Evolutionary conservation across 1,284 basidiomycete genomes (phyloP).

Genomic region (Earliella scabrosa): DNA sequence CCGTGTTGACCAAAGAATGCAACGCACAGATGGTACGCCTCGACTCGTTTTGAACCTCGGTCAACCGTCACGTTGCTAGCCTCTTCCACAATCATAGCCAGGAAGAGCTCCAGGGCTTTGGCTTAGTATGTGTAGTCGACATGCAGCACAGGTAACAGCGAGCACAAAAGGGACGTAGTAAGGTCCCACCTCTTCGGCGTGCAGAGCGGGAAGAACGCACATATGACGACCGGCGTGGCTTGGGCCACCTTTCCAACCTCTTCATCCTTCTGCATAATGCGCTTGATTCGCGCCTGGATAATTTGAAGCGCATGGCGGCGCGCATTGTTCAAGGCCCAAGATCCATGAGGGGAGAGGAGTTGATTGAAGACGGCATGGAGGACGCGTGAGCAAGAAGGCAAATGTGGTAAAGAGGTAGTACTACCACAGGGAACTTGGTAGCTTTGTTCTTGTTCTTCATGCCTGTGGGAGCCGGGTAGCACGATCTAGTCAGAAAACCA

Average conservation of each 20-base stretch:
- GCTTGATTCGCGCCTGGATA: conserved; percentile 93
- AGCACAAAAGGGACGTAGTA: conserved; percentile 20
- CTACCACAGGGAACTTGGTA: conserved; percentile 83
- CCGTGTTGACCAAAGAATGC: not conserved
- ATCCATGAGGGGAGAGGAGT: not conserved
- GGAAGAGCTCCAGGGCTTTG: conserved; percentile 95
- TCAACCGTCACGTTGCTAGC: conserved; percentile 82
- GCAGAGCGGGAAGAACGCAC: conserved; percentile 55
- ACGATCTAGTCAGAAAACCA: too few relatives aligned
- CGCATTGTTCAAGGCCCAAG: not conserved
- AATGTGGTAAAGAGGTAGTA: not conserved
- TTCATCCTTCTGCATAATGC: conserved; percentile 99
- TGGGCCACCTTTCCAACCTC: conserved; percentile 99
- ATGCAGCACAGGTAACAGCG: not conserved
- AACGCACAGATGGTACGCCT: conserved; percentile 93
- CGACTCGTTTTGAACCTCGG: conserved; percentile 89
- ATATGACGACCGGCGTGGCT: conserved; percentile 96
- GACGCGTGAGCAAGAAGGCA: not conserved
- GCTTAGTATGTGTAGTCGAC: conserved; percentile 64
- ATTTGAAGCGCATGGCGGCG: not conserved
- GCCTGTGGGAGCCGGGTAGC: too few relatives aligned
- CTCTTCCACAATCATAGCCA: conserved; percentile 86
- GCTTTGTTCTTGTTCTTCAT: conserved; percentile 89
- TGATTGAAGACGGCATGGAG: not conserved
- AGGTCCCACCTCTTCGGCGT: too few relatives aligned